Evolutionary conservation across 768 basidiomycete species (phyloP).

Genomic region (Ramaria sp.): DNA sequence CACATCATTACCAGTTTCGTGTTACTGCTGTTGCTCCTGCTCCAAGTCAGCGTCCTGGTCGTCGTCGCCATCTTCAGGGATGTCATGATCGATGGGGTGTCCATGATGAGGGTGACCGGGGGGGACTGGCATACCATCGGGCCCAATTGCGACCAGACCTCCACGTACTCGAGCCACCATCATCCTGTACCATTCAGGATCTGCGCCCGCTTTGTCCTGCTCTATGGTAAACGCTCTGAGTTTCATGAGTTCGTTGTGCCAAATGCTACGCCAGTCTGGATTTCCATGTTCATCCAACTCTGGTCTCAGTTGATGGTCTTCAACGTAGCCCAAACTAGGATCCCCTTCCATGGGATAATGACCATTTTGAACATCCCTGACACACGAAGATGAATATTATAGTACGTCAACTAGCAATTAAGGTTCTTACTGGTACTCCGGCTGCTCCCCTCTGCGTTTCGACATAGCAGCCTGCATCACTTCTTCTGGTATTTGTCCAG

Average conservation of each 20-base stretch:
- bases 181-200: constrained; percentile 79
- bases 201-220: constrained; percentile 73
- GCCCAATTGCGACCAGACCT: constrained; percentile 41
- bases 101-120: neutral
- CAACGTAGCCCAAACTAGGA: neutral
- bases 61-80: constrained; percentile 5
- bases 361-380: constrained; percentile 1
- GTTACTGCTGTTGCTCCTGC: neutral
- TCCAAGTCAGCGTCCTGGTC: constrained; percentile 1
- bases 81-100: constrained; percentile 6
- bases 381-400: neutral
- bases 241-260: constrained; percentile 71
- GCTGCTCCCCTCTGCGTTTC: neutral
- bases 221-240: constrained; percentile 68
- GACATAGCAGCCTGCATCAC: constrained; percentile 2
- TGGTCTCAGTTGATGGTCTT: constrained; percentile 1
- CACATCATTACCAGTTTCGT: neutral
- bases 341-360: constrained; percentile 5
- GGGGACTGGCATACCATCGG: constrained; percentile 18
- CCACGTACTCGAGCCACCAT: constrained; percentile 73
- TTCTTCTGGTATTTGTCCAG: neutral
- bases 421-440: neutral
- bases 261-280: constrained; percentile 68
- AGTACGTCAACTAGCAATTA: neutral
- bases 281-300: constrained; percentile 69